A percentile compares a stretch with the other conserved stretches of the same genome.
phyloP scores from a whole-genome alignment of 495 filamentous ascomycete species.

The Talaromyces adpressus region DNA sequence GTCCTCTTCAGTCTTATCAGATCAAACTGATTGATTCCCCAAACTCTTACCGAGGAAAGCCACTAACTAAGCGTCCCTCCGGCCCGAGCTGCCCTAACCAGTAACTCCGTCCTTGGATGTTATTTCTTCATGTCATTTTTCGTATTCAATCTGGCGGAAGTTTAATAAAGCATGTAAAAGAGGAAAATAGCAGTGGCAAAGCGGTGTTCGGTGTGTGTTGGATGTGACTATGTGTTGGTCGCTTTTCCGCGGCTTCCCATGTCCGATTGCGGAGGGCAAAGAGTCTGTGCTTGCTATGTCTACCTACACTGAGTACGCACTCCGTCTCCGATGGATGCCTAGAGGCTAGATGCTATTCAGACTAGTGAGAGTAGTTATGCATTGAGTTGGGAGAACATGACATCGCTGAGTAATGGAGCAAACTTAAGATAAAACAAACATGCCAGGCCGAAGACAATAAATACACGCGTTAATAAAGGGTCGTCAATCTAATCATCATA shows the following conservation, averaged over 20 bases:
- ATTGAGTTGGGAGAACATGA: not conserved
- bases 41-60: not conserved
- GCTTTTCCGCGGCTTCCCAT: not conserved
- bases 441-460: not conserved
- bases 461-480: not conserved
- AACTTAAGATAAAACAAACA: not conserved
- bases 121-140: not conserved
- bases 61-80: not conserved
- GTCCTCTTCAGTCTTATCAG: not conserved
- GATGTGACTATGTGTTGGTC: too few relatives aligned
- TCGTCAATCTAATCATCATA: slow-evolving; percentile 19
- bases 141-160: too few relatives aligned
- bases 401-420: not conserved
- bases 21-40: not conserved
- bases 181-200: not conserved
- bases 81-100: not conserved
- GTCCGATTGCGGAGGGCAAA: not conserved
- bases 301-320: not conserved
- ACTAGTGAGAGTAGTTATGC: not conserved
- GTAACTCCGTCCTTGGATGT: not conserved
- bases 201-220: too few relatives aligned
- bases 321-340: not conserved
- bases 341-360: not conserved
- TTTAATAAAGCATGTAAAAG: too few relatives aligned
- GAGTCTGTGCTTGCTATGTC: not conserved